Evolutionary conservation across 257 asterid genomes (phyloP).

Genomic region (Fraxinus americana): DNA sequence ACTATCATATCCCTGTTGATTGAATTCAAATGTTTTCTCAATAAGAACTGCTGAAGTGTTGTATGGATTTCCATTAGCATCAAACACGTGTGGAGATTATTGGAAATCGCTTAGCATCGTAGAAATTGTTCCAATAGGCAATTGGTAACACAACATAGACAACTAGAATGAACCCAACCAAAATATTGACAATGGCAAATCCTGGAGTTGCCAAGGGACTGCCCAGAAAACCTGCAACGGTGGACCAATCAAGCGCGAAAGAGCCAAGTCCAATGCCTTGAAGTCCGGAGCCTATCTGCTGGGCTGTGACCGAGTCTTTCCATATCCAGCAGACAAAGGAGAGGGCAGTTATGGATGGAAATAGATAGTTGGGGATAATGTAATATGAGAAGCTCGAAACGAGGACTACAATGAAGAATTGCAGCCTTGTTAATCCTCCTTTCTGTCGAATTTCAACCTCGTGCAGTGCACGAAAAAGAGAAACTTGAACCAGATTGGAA

Average conservation of each 20-base stretch:
- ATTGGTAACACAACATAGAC: conserved; percentile 50
- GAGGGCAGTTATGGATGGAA: conserved; percentile 63
- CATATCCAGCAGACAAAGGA: conserved; percentile 72
- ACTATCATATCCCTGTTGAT: conserved; percentile 46
- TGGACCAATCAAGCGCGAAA: conserved; percentile 63
- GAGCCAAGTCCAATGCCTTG: conserved; percentile 66
- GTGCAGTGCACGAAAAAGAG: conserved; percentile 71
- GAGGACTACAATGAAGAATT: conserved; percentile 57
- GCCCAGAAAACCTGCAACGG: conserved; percentile 60
- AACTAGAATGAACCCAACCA: conserved; percentile 53
- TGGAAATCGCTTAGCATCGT: conserved; percentile 54
- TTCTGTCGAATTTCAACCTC: conserved; percentile 53
- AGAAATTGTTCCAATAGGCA: conserved; percentile 58
- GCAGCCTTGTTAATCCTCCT: conserved; percentile 69
- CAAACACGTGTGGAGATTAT: conserved; percentile 66
- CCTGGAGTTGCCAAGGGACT: conserved; percentile 79
- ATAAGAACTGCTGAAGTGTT: conserved; percentile 45
- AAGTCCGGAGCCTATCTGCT: conserved; percentile 59
- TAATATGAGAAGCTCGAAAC: conserved; percentile 67
- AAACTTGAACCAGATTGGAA: conserved; percentile 68
- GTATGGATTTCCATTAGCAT: conserved; percentile 49
- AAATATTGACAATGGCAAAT: conserved; percentile 59
- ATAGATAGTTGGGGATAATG: conserved; percentile 59
- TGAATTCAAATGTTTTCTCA: conserved; percentile 43
- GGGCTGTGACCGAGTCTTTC: conserved; percentile 61